Conservation (phyloP, 1,284 basidiomycete genomes). For the Ganoderma resinaceum region DNA sequence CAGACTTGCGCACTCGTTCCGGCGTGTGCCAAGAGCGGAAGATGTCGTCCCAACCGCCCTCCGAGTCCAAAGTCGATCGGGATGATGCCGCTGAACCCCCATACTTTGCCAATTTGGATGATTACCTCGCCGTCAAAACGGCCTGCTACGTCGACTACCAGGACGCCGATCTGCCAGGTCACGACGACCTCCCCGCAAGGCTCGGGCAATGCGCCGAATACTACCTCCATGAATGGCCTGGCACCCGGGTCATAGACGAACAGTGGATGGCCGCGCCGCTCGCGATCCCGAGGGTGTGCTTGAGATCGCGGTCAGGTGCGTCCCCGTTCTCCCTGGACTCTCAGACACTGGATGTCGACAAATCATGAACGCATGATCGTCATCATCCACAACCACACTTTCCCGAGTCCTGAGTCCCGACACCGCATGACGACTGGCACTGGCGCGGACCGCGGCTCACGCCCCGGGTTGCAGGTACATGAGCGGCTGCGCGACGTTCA, state of each 20-base stretch:
- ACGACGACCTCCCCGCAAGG: slow-evolving; percentile 8
- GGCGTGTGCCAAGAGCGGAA: too few relatives aligned
- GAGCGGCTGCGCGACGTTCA: slow-evolving; percentile 18
- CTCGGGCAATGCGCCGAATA: slow-evolving; percentile 9
- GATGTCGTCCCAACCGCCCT: too few relatives aligned
- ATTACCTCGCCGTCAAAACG: slow-evolving; percentile 15
- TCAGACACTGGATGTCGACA: too few relatives aligned
- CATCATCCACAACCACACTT: neutral
- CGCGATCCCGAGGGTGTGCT: slow-evolving; percentile 17
- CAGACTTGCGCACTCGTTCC: too few relatives aligned
- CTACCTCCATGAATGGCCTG: slow-evolving; percentile 8
- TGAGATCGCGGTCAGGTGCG: slow-evolving; percentile 21
- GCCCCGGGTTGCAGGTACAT: slow-evolving; percentile 12
- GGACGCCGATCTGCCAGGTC: slow-evolving; percentile 2
- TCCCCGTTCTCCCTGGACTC: too few relatives aligned
- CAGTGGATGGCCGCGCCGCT: slow-evolving; percentile 2
- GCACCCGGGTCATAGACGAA: neutral
- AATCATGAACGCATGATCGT: too few relatives aligned
- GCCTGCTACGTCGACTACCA: slow-evolving; percentile 17
- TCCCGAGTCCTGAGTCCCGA: neutral
- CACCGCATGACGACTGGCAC: too few relatives aligned
- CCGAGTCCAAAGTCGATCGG: neutral
- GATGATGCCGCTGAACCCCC: neutral
- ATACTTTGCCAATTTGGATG: slow-evolving; percentile 4
- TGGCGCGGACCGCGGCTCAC: too few relatives aligned